Evolutionary conservation across 768 basidiomycete genomes (phyloP).

Genomic region (Butyriboletus loyo): DNA sequence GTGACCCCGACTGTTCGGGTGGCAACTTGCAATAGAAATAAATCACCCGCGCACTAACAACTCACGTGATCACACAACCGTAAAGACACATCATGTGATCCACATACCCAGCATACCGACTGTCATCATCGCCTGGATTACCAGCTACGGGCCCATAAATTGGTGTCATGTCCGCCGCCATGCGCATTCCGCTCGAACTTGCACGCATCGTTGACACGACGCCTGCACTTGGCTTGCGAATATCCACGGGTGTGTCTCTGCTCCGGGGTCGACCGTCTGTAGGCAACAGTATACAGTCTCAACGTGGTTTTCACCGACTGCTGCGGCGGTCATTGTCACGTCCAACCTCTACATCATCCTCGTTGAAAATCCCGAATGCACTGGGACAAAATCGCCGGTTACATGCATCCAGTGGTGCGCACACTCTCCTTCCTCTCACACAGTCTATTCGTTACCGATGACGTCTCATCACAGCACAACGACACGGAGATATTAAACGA

Average conservation of each 20-base stretch:
- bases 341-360: neutral
- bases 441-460: neutral
- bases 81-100: neutral
- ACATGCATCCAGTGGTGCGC: conserved; percentile 19
- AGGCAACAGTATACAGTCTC: neutral
- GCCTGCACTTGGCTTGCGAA: conserved; percentile 3
- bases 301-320: conserved; percentile 13
- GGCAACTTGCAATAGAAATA: too few species aligned
- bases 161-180: neutral
- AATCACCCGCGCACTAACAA: neutral
- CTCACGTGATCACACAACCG: conserved; percentile 1
- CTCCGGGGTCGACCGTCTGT: conserved; percentile 2
- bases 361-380: neutral
- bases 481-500: conserved; percentile 55
- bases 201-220: conserved; percentile 10
- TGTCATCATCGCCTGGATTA: neutral
- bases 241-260: neutral
- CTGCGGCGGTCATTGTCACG: neutral
- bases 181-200: conserved; percentile 10
- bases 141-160: neutral
- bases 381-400: conserved; percentile 7
- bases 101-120: neutral
- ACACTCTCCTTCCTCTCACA: neutral
- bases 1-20: too few species aligned
- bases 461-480: conserved; percentile 8